Base-by-base conservation (phyloP, 495 filamentous ascomycete species). In the Bacidia gigantensis region DNA sequence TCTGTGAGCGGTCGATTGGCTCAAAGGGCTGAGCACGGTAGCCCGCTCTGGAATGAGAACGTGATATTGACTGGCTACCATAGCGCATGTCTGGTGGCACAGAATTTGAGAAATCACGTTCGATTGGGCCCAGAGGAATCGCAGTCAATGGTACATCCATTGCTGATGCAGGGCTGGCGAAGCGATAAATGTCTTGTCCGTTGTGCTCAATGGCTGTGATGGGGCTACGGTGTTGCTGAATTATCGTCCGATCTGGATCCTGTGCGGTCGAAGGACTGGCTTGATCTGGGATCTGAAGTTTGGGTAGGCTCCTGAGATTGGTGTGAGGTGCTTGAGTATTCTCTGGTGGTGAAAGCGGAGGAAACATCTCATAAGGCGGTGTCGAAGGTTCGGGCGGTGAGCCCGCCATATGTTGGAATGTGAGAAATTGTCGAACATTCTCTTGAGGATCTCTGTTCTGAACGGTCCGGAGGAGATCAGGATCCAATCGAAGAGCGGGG, bases 71-170 rank as follows among this genome's bases (percentile, higher is more conserved):
- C 5, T 56, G 43, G 25, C 61, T 57, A 0, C 71, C 71, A 39
- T 59, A 80, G 17, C 74, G 74, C 88, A 97, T 95, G 65, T 95
- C 79, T 3, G 92, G 90, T 20, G 92, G 92, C 0, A 95, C 92
- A 1, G 89, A 95, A 59, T 94, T 86, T 3, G 87, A 89, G 10
- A 67, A 66, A 49, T 85, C 79, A 2, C 92, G 80, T 3, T 78
- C 72, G 42, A 90, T 69, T 2, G 83, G 83, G 0, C 80, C 83
- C 2, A 80, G 53, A 0, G 79, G 80, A 18, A 89, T 69, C 3
- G 84, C 76, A 1, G 86, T 92, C 2, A 94, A 62, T 0, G 92
- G 89, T n/a, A 84, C 82, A 64, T 97, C 92, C 71, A 86, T 83
- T 50, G 89, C 87, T 0, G 89, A 93, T 58, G 86, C 80, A 1